Evolutionary conservation across 1,284 basidiomycete species (phyloP), one percentile per base, ranked within the genome.

Genomic region (Boletus subluridellus): DNA sequence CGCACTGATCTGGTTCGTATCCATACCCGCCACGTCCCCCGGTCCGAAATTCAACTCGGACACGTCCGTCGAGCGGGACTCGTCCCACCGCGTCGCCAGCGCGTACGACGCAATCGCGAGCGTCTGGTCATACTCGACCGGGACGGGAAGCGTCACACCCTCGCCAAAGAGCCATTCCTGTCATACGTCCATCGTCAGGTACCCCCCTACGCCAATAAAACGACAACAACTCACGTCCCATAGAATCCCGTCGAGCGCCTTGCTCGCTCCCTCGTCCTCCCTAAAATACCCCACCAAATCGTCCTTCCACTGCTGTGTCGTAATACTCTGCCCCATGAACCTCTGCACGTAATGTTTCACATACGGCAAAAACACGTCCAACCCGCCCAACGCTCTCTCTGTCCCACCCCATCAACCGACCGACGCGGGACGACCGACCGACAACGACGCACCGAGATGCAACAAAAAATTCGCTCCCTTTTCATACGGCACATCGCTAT

Each of bases 121-220:
- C 0, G 88, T 84, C 35, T 82, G 82, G 68, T 98, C 94, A 66
- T 96, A 98, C 65, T 89, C 79, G 75, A 94, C 82, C 68, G 90
- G 77, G 1, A 89, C 91, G 0, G 93, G 94, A 17, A 97, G 82
- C 60, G 86, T 78, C 9, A 80, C 63, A 0, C 94, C 94, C 70
- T 90, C 87, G 44, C 95, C 95, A 66, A 90, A 84, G 47, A 96
- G 77, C 95, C 95, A 98, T 45, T 82, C 87, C 83, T 66, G n/a
- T 28, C 14, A 32, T 10, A 39, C 38, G 17, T 21, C 7, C 26
- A 2, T 42, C 26, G 6, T 37, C 11, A 46, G 39, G 10, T 37
- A 1, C 12, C 34, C 34, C 28, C 21, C 17, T 17, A 30, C 11
- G n/a, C 8, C 26, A 24, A 50, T 56, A 26, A 48, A 21, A 21